Percentiles rank a stretch among this genome's conserved stretches.
phyloP scores from a whole-genome alignment of 2,329 filamentous ascomycete species.

The Sporothrix brasiliensis region DNA sequence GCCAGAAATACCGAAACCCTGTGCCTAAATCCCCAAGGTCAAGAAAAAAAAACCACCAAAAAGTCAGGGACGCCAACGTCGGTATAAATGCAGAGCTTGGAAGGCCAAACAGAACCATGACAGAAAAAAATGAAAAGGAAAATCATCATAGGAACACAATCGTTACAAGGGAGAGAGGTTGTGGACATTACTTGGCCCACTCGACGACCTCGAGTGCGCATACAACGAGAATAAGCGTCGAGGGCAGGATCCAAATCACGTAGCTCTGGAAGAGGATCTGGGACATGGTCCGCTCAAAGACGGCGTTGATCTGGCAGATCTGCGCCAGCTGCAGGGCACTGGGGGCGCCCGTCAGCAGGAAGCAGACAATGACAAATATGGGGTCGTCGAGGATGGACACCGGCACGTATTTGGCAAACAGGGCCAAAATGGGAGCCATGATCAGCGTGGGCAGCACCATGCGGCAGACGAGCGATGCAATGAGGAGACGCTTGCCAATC shows the following conservation, averaged over 20 bases:
- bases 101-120: not conserved
- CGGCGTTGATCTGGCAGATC: conserved; percentile 97
- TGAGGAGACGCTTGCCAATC: conserved; percentile 74
- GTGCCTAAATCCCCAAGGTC: not conserved
- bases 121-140: not conserved
- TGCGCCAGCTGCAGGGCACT: conserved; percentile 93
- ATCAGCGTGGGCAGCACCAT: conserved; percentile 91
- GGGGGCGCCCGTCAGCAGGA: conserved; percentile 90
- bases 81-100: conserved; percentile 18
- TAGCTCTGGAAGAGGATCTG: conserved; percentile 94
- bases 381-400: conserved; percentile 95
- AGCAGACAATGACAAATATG: conserved; percentile 97
- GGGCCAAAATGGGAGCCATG: conserved; percentile 86
- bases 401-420: conserved; percentile 86
- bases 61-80: conserved; percentile 30
- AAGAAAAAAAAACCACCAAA: not conserved
- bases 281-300: conserved; percentile 94
- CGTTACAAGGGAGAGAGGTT: not conserved
- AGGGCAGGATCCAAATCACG: conserved; percentile 94
- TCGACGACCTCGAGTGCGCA: conserved; percentile 89
- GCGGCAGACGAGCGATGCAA: conserved; percentile 81
- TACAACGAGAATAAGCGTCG: conserved; percentile 87
- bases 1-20: not conserved
- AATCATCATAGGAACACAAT: not conserved
- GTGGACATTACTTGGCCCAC: conserved; percentile 62